Evolutionary conservation across 345 rosid genomes (phyloP), one percentile per base, ranked within the genome.

Genomic region (Draba incana): DNA sequence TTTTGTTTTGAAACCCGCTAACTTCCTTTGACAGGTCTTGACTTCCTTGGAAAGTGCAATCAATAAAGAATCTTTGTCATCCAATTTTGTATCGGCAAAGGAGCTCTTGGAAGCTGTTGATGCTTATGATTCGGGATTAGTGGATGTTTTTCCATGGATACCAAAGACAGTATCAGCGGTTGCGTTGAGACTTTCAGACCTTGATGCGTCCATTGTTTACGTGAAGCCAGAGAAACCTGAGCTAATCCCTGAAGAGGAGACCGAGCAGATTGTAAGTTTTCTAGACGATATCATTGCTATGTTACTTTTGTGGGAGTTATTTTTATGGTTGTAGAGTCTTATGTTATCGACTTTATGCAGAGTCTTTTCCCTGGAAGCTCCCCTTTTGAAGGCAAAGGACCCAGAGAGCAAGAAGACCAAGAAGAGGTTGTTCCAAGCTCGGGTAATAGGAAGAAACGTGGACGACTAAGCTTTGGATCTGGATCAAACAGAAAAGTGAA

Each of bases 101-200:
- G 98, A 95, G 75, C 78, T 88, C 50, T 62, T 89, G 79, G 83
- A 85, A 70, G 65, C 71, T 59, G 39, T 62, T 65, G 81, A 73
- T 62, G 66, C 46, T 56, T 56, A 69, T 62, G 78, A 77, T 72
- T 51, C 41, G 20, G 79, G 46, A 38, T 82, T 81, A 12, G 83
- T 88, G 72, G 64, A 81, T 47, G 82, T 89, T 35, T 89, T 95
- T 55, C 96, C 99, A n/a, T 95, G 99, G 99, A 81, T 92, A 72
- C 99, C 99, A n/a, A 83, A 75, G 80, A 86, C 97, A 35, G 75
- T 83, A 59, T 80, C 94, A 49, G 99, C 98, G 30, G 87, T 84
- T 56, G 93, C 92, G 75, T 62, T 89, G 72, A 86, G 99, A 81
- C 92, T 95, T 76, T 79, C 83, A 41, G 98, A 92, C 69, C 81